phyloP scores from a whole-genome alignment of 352 stramenopile genomes.

The Saprolegnia parasitica region DNA sequence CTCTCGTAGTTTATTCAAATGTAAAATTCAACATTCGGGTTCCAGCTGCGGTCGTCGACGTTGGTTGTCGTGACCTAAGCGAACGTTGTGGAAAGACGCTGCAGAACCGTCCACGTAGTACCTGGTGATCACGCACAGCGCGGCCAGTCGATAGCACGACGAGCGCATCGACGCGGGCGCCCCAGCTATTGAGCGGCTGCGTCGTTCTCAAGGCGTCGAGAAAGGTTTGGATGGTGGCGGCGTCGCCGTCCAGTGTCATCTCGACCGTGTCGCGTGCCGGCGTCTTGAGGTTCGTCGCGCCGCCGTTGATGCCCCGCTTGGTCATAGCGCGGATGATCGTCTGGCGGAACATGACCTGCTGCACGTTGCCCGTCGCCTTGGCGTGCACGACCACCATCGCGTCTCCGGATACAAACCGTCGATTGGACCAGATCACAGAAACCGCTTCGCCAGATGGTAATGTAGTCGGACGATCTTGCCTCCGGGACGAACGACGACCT shows the following conservation, averaged over 20 bases:
- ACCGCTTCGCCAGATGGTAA: too few species aligned
- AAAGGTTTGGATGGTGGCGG: conserved; percentile 42
- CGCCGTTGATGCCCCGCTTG: conserved; percentile 52
- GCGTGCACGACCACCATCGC: conserved; percentile 4
- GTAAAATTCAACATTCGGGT: conserved; percentile 67
- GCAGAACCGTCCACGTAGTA: too few species aligned
- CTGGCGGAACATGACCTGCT: conserved; percentile 81
- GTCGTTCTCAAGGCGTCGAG: conserved; percentile 43
- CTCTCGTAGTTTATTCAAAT: conserved; percentile 35
- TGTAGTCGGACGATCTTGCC: too few species aligned
- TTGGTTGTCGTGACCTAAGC: conserved; percentile 70
- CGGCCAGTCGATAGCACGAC: conserved; percentile 33
- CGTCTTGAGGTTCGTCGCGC: conserved; percentile 58
- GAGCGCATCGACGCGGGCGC: conserved; percentile 35
- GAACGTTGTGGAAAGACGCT: too few species aligned
- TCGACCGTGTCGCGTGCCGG: conserved; percentile 51
- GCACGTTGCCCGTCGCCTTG: conserved; percentile 60
- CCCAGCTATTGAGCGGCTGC: conserved; percentile 65
- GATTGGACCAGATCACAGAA: too few species aligned
- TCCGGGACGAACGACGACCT: too few species aligned
- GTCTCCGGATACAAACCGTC: too few species aligned
- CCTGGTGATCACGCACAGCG: conserved; percentile 40
- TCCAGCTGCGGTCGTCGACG: conserved; percentile 55
- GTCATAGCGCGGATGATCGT: conserved; percentile 73
- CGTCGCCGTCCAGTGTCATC: conserved; percentile 50